Percentiles rank a stretch among this genome's conserved stretches.
These are phyloP conservation scores for Beauveria medogensis DNA, from an alignment of 2,329 filamentous ascomycete genomes.

Conservation along the genomic window DNA sequence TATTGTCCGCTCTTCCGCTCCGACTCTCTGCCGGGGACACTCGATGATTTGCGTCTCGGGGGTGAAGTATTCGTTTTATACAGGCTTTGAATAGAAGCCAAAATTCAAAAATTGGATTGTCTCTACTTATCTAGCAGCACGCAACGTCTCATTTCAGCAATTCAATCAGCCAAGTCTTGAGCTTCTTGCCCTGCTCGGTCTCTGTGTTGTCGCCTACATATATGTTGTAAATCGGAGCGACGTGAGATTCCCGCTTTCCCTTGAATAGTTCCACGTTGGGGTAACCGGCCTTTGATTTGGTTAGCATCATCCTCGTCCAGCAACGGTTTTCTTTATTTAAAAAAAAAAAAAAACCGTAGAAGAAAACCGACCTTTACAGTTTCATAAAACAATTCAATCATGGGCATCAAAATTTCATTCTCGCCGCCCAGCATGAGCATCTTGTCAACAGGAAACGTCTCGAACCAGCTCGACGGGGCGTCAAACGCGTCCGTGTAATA, in stretches of 20 bases:
- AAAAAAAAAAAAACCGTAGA: too few relatives aligned
- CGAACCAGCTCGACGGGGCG: conserved; percentile 17
- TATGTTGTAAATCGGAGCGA: conserved; percentile 17
- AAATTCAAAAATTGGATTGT: background rate
- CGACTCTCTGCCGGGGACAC: too few relatives aligned
- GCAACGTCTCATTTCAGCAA: conserved; percentile 2
- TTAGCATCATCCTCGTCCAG: background rate
- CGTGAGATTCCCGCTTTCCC: conserved; percentile 16
- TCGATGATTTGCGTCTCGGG: too few relatives aligned
- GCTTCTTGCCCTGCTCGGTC: conserved; percentile 16
- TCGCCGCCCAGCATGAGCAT: conserved; percentile 15
- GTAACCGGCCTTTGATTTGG: conserved; percentile 11
- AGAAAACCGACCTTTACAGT: conserved; percentile 14
- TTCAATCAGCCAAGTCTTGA: conserved; percentile 17
- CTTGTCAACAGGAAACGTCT: conserved; percentile 13
- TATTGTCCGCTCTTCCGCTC: too few relatives aligned
- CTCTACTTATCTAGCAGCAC: background rate
- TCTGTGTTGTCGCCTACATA: conserved; percentile 15
- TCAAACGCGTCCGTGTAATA: conserved; percentile 15
- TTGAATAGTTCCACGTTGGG: conserved; percentile 16
- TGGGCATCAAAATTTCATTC: conserved; percentile 16
- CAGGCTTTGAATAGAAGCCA: too few relatives aligned
- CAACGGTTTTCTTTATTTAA: too few relatives aligned
- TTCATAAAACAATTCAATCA: conserved; percentile 14
- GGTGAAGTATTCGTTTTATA: too few relatives aligned